Conservation (phyloP, 2,329 filamentous ascomycete genomes). For the Atkinsonella texensis region DNA sequence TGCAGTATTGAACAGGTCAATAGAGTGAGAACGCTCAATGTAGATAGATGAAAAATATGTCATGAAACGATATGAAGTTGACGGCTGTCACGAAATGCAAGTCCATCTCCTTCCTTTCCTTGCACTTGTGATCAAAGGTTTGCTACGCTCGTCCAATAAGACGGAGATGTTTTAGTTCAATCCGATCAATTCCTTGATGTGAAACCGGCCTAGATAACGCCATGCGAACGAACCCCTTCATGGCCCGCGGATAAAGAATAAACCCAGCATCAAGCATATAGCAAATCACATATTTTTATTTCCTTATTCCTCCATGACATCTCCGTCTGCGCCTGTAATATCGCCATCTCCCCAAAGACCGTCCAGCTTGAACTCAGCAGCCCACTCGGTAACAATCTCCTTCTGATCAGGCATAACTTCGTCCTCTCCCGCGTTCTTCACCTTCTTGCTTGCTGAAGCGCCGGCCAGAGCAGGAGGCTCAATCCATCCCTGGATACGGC, state of each 20-base stretch:
- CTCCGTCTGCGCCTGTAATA: constrained; percentile 18
- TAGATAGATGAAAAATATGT: too few species aligned
- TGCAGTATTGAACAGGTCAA: too few species aligned
- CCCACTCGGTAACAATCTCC: constrained; percentile 84
- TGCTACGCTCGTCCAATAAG: background rate
- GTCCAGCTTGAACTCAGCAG: constrained; percentile 88
- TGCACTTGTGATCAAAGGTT: too few species aligned
- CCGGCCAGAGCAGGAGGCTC: constrained; percentile 60
- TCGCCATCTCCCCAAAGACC: constrained; percentile 69
- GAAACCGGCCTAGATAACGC: background rate
- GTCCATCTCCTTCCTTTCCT: too few species aligned
- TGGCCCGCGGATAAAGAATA: background rate
- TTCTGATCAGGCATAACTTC: constrained; percentile 55
- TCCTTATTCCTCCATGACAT: constrained; percentile 40
- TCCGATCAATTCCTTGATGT: background rate
- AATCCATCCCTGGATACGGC: constrained; percentile 85
- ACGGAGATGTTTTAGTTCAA: background rate
- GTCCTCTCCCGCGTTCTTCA: constrained; percentile 29
- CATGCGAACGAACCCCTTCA: background rate
- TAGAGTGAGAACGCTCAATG: too few species aligned
- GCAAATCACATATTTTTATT: too few species aligned
- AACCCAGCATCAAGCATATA: background rate
- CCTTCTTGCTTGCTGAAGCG: constrained; percentile 21
- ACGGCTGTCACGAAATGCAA: too few species aligned
- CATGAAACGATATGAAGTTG: too few species aligned